Conservation (phyloP, 1,139 yeast genomes). For the Lodderomyces elongisporus region DNA sequence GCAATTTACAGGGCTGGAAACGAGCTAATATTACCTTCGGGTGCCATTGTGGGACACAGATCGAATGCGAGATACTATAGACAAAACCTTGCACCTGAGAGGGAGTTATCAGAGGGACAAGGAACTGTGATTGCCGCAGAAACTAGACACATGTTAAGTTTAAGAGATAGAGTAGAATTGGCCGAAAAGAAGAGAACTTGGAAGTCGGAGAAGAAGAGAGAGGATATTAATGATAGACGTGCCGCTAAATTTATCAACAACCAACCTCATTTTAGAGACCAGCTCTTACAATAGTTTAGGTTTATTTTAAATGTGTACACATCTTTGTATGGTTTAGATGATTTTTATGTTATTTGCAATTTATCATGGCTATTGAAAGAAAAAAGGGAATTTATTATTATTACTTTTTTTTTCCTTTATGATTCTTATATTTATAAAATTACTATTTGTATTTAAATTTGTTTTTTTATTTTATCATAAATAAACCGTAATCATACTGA, state of each 20-base stretch:
- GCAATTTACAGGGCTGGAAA: conserved; percentile 53
- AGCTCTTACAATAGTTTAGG: conserved; percentile 60
- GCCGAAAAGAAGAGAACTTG: conserved; percentile 71
- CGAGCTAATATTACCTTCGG: conserved; percentile 82
- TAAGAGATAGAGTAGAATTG: conserved; percentile 49
- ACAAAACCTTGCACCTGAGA: conserved; percentile 73
- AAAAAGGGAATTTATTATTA: not conserved
- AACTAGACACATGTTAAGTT: conserved; percentile 61
- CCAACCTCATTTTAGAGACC: conserved; percentile 92
- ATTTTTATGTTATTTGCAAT: no score
- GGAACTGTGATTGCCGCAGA: conserved; percentile 94
- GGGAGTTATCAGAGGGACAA: conserved; percentile 76
- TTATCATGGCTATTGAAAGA: no score
- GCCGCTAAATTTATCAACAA: conserved; percentile 77
- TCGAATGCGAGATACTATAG: conserved; percentile 80
- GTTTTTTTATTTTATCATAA: no score
- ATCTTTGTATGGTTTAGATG: no score
- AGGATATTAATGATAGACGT: conserved; percentile 69
- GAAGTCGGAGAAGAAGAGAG: conserved; percentile 64
- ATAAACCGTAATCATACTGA: conserved; percentile 11
- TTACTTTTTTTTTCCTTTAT: conserved; percentile 1
- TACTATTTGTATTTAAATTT: no score
- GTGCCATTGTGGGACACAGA: conserved; percentile 85
- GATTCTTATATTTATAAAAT: not conserved
- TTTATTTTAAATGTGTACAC: no score